A percentile compares a stretch with the other conserved stretches of the same genome.
Conservation (phyloP, 2,329 filamentous ascomycete genomes). For the Monosporascus sp. region DNA sequence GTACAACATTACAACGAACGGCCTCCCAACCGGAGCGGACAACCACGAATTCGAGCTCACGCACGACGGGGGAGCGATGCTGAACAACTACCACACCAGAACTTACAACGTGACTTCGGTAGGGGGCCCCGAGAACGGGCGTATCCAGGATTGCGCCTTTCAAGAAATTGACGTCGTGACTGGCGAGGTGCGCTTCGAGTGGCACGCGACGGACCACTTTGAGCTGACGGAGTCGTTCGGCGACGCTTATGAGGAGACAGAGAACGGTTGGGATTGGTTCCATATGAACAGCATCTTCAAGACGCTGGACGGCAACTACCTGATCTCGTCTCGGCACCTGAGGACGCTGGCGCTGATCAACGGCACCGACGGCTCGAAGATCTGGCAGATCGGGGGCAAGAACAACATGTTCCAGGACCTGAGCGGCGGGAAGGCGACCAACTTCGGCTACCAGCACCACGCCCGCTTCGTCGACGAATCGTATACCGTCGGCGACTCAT, state of each 20-base stretch:
- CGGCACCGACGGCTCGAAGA: constrained; percentile 24
- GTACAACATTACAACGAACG: constrained; percentile 1
- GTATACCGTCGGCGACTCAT: constrained; percentile 8
- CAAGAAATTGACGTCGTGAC: constrained; percentile 10
- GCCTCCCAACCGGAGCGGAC: constrained; percentile 1
- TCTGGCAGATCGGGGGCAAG: constrained; percentile 34
- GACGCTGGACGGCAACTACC: constrained; percentile 30
- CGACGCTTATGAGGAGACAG: constrained; percentile 1
- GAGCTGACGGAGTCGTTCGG: constrained; percentile 11
- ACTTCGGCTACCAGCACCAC: constrained; percentile 35
- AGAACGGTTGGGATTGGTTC: constrained; percentile 30
- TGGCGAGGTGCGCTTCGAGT: constrained; percentile 8
- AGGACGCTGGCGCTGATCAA: constrained; percentile 26
- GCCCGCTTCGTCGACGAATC: constrained; percentile 27
- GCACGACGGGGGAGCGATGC: constrained; percentile 3
- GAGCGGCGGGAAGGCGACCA: constrained; percentile 28
- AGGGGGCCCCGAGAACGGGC: constrained; percentile 5
- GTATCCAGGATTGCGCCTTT: constrained; percentile 6
- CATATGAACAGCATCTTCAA: constrained; percentile 35
- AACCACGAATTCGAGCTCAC: constrained; percentile 13
- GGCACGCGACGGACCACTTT: constrained; percentile 14
- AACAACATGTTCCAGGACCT: constrained; percentile 33
- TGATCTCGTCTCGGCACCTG: constrained; percentile 31
- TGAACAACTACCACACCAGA: constrained; percentile 5
- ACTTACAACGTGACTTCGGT: constrained; percentile 3